phyloP scores from a whole-genome alignment of 2,329 filamentous ascomycete genomes.

The Aspergillus persii region DNA sequence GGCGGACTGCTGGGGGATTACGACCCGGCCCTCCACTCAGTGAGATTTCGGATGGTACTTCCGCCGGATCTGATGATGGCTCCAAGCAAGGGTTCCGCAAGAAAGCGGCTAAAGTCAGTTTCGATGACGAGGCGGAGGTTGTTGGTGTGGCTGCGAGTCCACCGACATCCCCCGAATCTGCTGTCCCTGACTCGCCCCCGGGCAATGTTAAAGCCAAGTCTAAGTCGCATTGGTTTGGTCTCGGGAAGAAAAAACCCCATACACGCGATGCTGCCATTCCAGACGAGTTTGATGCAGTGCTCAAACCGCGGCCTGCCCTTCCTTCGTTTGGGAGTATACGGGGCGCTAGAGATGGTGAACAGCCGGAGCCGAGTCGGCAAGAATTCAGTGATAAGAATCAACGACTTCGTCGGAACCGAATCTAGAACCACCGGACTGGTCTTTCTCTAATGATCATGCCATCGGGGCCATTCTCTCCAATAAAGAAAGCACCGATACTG shows the following conservation, averaged over 20 bases:
- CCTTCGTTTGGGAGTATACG: conserved; percentile 65
- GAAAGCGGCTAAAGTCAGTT: conserved; percentile 65
- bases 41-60: conserved; percentile 58
- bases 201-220: conserved; percentile 25
- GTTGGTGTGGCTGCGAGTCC: conserved; percentile 46
- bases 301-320: conserved; percentile 58
- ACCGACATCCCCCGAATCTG: conserved; percentile 41
- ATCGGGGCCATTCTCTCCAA: conserved; percentile 52
- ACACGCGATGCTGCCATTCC: conserved; percentile 32
- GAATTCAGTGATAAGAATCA: conserved; percentile 33
- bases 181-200: conserved; percentile 34
- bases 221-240: conserved; percentile 37
- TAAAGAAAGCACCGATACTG: conserved; percentile 21
- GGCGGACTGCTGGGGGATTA: conserved; percentile 18
- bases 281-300: conserved; percentile 55
- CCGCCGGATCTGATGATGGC: conserved; percentile 47
- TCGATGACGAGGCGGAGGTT: conserved; percentile 56
- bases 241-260: conserved; percentile 33
- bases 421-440: conserved; percentile 28
- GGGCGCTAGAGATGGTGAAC: conserved; percentile 39
- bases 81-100: conserved; percentile 45
- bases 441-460: conserved; percentile 52
- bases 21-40: conserved; percentile 42
- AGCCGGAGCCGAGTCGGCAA: conserved; percentile 15
- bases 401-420: conserved; percentile 47